Conservation (phyloP, 768 basidiomycete species). For the Chalciporus piperatus region DNA sequence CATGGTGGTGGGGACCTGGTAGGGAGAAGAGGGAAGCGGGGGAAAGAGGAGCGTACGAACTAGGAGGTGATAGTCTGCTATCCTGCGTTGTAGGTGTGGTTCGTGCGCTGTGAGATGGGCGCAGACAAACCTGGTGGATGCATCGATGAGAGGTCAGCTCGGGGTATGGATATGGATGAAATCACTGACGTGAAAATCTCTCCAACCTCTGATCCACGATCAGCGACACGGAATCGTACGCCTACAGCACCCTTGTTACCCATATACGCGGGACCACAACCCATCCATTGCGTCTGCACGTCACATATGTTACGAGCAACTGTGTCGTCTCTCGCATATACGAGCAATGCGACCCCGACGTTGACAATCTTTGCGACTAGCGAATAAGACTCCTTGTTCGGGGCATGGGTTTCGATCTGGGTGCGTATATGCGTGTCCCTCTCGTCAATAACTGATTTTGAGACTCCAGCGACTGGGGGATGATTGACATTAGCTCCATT, state of each 20-base stretch:
- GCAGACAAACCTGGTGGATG: constrained; percentile 75
- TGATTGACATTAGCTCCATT: constrained; percentile 1
- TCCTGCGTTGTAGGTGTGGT: constrained; percentile 57
- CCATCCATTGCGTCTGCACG: constrained; percentile 74
- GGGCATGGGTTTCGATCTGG: constrained; percentile 69
- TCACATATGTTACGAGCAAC: constrained; percentile 58
- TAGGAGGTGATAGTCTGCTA: constrained; percentile 80
- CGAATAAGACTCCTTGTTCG: constrained; percentile 70
- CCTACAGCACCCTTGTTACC: constrained; percentile 96
- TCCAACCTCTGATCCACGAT: constrained; percentile 51
- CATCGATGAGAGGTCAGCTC: constrained; percentile 5
- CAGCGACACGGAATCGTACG: constrained; percentile 72
- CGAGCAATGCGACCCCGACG: constrained; percentile 83
- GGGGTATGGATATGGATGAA: not conserved
- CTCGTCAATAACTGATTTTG: constrained; percentile 63
- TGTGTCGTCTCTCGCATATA: constrained; percentile 77
- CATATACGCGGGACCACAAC: constrained; percentile 72
- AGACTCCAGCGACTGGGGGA: constrained; percentile 70
- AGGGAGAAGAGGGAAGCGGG: constrained; percentile 40
- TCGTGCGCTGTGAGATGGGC: constrained; percentile 89
- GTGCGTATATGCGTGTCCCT: constrained; percentile 70
- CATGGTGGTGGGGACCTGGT: constrained; percentile 52
- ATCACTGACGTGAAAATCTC: constrained; percentile 80
- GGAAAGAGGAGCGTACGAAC: constrained; percentile 78
- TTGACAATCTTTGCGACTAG: constrained; percentile 79